Conservation (phyloP, 2,329 filamentous ascomycete species). For the Penicillium sclerotigenum region DNA sequence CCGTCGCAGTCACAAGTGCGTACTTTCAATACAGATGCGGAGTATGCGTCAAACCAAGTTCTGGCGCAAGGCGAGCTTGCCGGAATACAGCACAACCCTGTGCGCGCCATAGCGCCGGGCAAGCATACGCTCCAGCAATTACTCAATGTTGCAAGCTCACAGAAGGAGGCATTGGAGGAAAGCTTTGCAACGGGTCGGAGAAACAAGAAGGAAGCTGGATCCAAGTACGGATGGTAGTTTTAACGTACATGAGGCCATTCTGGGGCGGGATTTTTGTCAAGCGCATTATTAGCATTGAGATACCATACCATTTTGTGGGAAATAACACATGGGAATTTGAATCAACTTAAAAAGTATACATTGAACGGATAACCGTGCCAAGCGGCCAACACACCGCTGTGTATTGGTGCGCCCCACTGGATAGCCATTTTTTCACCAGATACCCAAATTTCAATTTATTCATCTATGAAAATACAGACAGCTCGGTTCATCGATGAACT, state of each 20-base stretch:
- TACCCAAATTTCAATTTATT: no score
- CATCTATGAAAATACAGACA: no score
- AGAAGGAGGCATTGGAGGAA: slow-evolving; percentile 85
- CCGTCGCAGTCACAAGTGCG: slow-evolving; percentile 63
- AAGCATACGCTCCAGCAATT: slow-evolving; percentile 89
- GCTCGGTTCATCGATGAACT: no score
- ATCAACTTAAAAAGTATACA: slow-evolving; percentile 4
- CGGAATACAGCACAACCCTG: slow-evolving; percentile 68
- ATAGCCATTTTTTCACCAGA: no score
- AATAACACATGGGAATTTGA: neutral
- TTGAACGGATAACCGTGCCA: neutral
- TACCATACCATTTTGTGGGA: slow-evolving; percentile 9
- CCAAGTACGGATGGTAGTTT: slow-evolving; percentile 74
- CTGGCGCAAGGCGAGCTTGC: slow-evolving; percentile 56
- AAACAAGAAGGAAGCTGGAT: slow-evolving; percentile 77
- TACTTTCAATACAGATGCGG: slow-evolving; percentile 83
- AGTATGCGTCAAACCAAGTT: slow-evolving; percentile 82
- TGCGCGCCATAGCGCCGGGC: slow-evolving; percentile 76
- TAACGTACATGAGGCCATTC: neutral
- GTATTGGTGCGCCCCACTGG: no score
- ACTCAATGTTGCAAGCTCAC: slow-evolving; percentile 75
- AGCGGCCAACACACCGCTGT: no score
- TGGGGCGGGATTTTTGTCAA: neutral
- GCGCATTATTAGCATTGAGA: slow-evolving; percentile 13
- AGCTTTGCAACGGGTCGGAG: slow-evolving; percentile 78